Evolutionary conservation across 805 yeast species (phyloP).

Genomic region (Suhomyces sp.): DNA sequence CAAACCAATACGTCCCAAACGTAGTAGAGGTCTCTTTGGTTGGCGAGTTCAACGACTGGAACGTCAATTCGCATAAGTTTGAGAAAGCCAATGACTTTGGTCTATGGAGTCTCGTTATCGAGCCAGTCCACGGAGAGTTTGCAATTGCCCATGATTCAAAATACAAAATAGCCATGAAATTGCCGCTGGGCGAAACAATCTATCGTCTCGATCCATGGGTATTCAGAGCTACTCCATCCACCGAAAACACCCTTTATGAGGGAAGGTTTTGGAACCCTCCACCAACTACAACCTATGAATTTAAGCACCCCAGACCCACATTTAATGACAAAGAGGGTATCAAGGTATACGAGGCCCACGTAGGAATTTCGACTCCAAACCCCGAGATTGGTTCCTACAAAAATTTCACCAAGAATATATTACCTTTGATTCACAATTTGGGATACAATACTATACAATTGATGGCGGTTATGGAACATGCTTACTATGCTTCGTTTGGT

Average conservation of each 20-base stretch:
- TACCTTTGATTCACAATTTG: constrained; percentile 79
- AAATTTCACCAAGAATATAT: constrained; percentile 74
- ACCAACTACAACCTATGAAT: constrained; percentile 42
- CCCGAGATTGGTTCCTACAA: constrained; percentile 80
- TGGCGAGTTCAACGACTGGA: constrained; percentile 93
- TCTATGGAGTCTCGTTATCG: constrained; percentile 60
- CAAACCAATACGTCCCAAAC: constrained; percentile 89
- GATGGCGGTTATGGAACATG: constrained; percentile 99
- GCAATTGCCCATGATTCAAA: constrained; percentile 81
- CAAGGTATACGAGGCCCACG: constrained; percentile 91
- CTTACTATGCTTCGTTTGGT: constrained; percentile 97
- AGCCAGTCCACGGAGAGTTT: constrained; percentile 52
- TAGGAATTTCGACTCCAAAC: constrained; percentile 91
- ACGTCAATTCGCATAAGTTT: constrained; percentile 54
- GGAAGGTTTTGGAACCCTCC: constrained; percentile 92
- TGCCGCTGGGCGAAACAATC: constrained; percentile 65
- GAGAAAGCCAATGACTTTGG: constrained; percentile 61
- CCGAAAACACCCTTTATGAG: constrained; percentile 60
- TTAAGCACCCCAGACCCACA: constrained; percentile 64
- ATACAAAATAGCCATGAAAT: constrained; percentile 64
- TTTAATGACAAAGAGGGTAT: constrained; percentile 42
- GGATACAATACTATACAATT: constrained; percentile 93
- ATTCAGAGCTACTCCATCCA: constrained; percentile 71
- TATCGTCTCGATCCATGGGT: constrained; percentile 92
- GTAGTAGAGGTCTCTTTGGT: constrained; percentile 73